Conservation (phyloP, 2,329 filamentous ascomycete genomes). For the Blumeriella jaapii region DNA sequence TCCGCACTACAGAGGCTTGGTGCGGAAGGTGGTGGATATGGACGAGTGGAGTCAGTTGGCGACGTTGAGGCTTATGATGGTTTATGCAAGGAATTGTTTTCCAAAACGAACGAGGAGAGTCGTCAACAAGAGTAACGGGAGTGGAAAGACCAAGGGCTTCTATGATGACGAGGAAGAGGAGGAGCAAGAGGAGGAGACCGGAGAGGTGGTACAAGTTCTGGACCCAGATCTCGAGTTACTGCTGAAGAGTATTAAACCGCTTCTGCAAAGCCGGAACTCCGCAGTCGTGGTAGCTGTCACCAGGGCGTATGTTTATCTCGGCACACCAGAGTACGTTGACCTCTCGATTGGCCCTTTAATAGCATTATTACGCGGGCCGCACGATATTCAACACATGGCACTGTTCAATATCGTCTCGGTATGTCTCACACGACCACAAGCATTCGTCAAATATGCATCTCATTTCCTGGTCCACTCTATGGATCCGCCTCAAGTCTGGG, state of each 20-base stretch:
- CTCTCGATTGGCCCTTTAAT: constrained; percentile 73
- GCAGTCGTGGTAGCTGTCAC: constrained; percentile 84
- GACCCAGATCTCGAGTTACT: constrained; percentile 78
- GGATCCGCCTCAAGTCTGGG: constrained; percentile 74
- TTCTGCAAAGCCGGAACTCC: constrained; percentile 86
- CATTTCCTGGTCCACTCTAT: constrained; percentile 80
- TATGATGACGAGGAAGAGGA: constrained; percentile 55
- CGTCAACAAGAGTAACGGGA: constrained; percentile 37
- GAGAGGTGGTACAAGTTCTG: constrained; percentile 44
- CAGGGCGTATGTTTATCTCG: constrained; percentile 74
- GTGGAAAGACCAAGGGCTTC: constrained; percentile 49
- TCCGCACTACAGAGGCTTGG: constrained; percentile 72
- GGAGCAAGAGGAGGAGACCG: constrained; percentile 32
- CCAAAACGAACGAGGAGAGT: constrained; percentile 53
- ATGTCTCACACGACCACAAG: constrained; percentile 59
- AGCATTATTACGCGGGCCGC: constrained; percentile 70
- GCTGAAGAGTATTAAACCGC: constrained; percentile 66
- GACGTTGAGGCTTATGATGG: constrained; percentile 67
- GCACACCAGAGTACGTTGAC: constrained; percentile 64
- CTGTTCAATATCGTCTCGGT: constrained; percentile 95
- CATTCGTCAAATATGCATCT: constrained; percentile 79
- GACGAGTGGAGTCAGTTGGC: constrained; percentile 96
- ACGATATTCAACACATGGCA: constrained; percentile 81
- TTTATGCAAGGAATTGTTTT: constrained; percentile 82
- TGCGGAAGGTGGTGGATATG: constrained; percentile 94